Conservation (phyloP, 2,329 filamentous ascomycete genomes). For the Dendrostoma leiphaemia region DNA sequence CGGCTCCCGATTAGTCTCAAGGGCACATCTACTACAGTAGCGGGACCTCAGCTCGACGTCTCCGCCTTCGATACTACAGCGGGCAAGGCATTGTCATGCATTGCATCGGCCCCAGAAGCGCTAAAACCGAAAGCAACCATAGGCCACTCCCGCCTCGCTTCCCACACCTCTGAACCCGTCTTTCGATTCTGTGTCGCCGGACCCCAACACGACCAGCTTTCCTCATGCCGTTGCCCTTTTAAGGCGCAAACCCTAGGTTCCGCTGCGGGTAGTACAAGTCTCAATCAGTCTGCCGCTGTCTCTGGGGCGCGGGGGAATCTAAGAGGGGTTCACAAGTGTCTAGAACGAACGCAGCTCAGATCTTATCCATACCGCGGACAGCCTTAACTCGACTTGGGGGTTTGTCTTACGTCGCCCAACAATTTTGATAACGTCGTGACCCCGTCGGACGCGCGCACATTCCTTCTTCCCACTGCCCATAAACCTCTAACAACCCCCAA, state of each 20-base stretch:
- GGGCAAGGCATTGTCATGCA: neutral
- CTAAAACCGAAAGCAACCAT: neutral
- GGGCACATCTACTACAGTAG: neutral
- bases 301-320: no score
- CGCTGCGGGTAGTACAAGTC: conserved; percentile 2
- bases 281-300: neutral
- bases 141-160: neutral
- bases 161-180: conserved; percentile 1
- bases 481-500: no score
- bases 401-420: neutral
- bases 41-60: neutral
- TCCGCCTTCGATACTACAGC: neutral
- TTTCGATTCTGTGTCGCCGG: conserved; percentile 11
- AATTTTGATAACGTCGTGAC: neutral
- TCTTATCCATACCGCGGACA: neutral
- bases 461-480: no score
- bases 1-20: no score
- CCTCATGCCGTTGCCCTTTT: neutral
- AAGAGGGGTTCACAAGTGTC: no score
- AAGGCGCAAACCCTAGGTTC: neutral
- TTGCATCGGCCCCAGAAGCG: conserved; percentile 6
- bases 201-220: conserved; percentile 10
- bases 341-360: neutral
- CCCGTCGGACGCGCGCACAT: neutral
- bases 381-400: neutral